Evolutionary conservation across 2,329 filamentous ascomycete species (phyloP), one percentile per base, ranked within the genome.

Genomic region (Pseudogymnoascus sp.): DNA sequence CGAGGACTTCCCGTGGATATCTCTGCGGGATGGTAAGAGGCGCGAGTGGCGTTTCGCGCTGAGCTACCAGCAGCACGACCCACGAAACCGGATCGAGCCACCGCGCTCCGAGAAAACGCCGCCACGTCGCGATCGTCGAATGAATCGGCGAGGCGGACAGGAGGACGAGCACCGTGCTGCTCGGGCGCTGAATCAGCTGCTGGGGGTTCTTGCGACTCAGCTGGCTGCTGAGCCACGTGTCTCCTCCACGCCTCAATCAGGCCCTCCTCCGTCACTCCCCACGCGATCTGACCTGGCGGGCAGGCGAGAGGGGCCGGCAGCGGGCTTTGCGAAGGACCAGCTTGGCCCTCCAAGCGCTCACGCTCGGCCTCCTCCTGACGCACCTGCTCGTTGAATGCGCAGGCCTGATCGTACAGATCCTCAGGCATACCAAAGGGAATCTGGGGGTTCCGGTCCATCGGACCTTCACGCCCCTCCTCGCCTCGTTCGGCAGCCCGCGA

Each of bases 241-340:
- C 5, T 9, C 45, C 45, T 31, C 45, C 45, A 33, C 4, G 45
- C 45, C 45, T 31, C 29, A 12, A 55, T 55, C 45, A 55, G 45
- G 27, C 45, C 45, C 7, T 15, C 45, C 45, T 55, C 45, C 13
- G n/a, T 18, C 45, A 55, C 45, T 10, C 27, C 45, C 45, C 27
- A 55, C 8, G 31, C 8, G 45, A 52, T 18, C 45, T 6, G 29
- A n/a, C 45, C 45, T 33, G n/a, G n/a, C n/a, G 45, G 45, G 29
- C 45, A 55, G 45, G 45, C 45, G 29, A 33, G 45, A 55, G 45
- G 27, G 45, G 45, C 45, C 5, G 29, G 45, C 9, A 33, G 45
- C 45, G 45, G 45, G 45, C 45, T 55, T 33, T 52, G 45, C 8
- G 45, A 55, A 55, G 45, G 45, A 55, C 45, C 45, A 33, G 27